Percentiles rank a stretch among this genome's conserved stretches.
phyloP scores from a whole-genome alignment of 306 rosid species.

The Quercus rubra region DNA sequence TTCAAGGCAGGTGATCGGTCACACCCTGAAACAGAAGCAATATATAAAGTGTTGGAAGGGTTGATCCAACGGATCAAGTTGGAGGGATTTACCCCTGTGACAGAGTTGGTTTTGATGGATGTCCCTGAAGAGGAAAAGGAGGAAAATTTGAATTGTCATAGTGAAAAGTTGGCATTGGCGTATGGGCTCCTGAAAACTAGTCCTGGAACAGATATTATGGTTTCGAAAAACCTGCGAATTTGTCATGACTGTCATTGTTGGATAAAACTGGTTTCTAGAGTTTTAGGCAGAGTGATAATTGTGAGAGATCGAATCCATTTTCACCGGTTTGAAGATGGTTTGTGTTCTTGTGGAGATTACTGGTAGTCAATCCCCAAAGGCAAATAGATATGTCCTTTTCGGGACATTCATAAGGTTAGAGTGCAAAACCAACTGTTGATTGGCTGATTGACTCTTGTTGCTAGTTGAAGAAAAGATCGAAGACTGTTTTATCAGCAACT shows the following conservation, averaged over 20 bases:
- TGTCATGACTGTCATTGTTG: constrained; percentile 49
- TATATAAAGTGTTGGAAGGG: constrained; percentile 52
- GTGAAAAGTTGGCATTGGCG: constrained; percentile 76
- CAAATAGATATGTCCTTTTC: background rate
- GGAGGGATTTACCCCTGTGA: constrained; percentile 56
- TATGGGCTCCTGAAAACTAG: constrained; percentile 58
- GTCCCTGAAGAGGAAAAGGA: constrained; percentile 79
- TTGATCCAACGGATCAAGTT: constrained; percentile 43
- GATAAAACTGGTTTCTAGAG: constrained; percentile 43
- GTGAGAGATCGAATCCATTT: constrained; percentile 77
- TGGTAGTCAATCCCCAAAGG: constrained; percentile 36
- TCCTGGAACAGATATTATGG: constrained; percentile 58
- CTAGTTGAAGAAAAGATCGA: background rate
- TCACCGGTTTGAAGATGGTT: constrained; percentile 64
- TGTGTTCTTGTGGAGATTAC: constrained; percentile 67
- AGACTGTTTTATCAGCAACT: background rate
- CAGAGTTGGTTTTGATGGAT: constrained; percentile 74
- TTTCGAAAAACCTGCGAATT: constrained; percentile 54
- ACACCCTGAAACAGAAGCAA: constrained; percentile 50
- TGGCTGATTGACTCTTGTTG: background rate
- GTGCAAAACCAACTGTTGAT: background rate
- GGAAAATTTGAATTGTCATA: constrained; percentile 46
- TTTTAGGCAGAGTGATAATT: constrained; percentile 51
- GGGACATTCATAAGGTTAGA: background rate
- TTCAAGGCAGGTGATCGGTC: constrained; percentile 62